phyloP scores from a whole-genome alignment of 108 stramenopile species.

The Stephanodiscus minutulus region DNA sequence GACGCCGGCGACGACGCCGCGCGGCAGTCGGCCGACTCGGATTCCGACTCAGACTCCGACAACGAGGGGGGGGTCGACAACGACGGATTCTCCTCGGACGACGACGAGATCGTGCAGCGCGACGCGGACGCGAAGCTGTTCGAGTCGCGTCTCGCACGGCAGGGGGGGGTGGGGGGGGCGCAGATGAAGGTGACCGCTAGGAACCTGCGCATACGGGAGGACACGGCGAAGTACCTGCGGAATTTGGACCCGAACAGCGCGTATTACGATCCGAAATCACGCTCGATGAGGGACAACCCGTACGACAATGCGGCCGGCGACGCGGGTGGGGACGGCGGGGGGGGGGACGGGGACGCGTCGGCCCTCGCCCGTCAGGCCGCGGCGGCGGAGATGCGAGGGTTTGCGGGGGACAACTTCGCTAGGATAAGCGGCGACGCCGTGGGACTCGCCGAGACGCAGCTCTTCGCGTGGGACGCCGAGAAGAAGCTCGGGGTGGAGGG shows the following conservation, averaged over 20 bases:
- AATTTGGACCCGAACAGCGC: conserved; percentile 95
- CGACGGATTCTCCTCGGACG: conserved; percentile 62
- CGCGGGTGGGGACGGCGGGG: conserved; percentile 21
- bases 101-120: conserved; percentile 78
- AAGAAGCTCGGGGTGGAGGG: conserved; percentile 65
- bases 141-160: conserved; percentile 92
- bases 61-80: conserved; percentile 67
- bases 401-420: conserved; percentile 97
- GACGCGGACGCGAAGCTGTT: conserved; percentile 88
- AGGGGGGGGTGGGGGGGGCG: conserved; percentile 97
- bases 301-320: conserved; percentile 78
- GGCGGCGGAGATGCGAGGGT: conserved; percentile 67
- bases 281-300: conserved; percentile 99
- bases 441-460: conserved; percentile 86
- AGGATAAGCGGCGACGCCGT: conserved; percentile 92
- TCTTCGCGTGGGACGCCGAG: conserved; percentile 98
- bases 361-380: conserved; percentile 38
- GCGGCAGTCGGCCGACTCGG: conserved; percentile 50
- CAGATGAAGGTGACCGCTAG: conserved; percentile 98
- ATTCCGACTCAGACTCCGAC: conserved; percentile 89
- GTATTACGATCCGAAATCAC: conserved; percentile 94
- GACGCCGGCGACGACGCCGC: conserved; percentile 7
- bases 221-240: conserved; percentile 98
- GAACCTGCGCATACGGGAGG: conserved; percentile 98
- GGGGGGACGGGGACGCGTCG: conserved; percentile 48